These are phyloP conservation scores for Durio zibethinus DNA, from an alignment of 345 rosid species.

Conservation along the genomic window DNA sequence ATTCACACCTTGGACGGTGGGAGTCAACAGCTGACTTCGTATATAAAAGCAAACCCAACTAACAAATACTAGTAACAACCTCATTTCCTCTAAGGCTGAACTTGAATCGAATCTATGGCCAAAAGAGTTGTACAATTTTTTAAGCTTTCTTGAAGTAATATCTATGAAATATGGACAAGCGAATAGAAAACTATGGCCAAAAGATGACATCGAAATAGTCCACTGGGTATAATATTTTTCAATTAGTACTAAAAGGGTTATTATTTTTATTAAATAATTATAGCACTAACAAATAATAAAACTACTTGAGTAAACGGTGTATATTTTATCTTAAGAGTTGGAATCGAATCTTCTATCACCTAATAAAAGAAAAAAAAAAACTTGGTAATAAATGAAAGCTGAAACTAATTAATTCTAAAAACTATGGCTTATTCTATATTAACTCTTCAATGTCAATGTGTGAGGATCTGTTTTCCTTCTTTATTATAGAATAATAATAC, in stretches of 20 bases:
- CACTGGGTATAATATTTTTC: background rate
- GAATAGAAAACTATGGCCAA: background rate
- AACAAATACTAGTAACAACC: background rate
- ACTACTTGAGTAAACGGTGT: too few species aligned
- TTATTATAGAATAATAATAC: too few species aligned
- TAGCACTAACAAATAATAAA: background rate
- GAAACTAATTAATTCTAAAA: too few species aligned
- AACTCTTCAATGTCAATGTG: too few species aligned
- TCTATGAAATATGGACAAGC: background rate
- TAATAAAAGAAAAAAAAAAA: too few species aligned
- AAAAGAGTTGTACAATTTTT: too few species aligned
- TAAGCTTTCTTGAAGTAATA: background rate
- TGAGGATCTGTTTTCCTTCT: too few species aligned
- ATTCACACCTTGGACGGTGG: background rate
- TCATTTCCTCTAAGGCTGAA: background rate
- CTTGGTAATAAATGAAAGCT: too few species aligned
- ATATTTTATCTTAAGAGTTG: too few species aligned
- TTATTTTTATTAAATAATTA: background rate
- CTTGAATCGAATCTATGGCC: too few species aligned
- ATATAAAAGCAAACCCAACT: background rate
- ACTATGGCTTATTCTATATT: too few species aligned
- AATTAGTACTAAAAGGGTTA: background rate
- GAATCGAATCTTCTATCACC: too few species aligned
- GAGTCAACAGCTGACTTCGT: background rate
- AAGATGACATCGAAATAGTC: background rate